These are phyloP conservation scores for Rhodotorula toruloides DNA, from an alignment of 768 basidiomycete species.

Conservation along the genomic window DNA sequence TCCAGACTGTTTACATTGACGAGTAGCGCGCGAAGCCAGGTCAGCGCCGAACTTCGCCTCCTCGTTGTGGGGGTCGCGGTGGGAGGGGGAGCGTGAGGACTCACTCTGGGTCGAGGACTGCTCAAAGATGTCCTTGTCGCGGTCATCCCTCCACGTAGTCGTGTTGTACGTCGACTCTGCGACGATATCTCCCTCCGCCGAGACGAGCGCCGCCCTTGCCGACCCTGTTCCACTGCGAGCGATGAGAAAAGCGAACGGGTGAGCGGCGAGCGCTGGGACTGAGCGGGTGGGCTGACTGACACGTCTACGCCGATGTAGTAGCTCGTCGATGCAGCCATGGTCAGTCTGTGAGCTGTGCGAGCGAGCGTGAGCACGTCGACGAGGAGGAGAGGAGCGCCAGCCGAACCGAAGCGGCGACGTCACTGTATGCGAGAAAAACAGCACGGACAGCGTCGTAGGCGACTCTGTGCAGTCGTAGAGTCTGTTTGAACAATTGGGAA, in stretches of 20 bases:
- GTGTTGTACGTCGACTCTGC: slow-evolving; percentile 77
- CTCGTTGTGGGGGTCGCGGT: background rate
- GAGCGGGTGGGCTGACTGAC: slow-evolving; percentile 40
- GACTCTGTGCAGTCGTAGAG: too few species aligned
- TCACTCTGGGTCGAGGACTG: slow-evolving; percentile 89
- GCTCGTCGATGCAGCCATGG: background rate
- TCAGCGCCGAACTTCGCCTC: background rate
- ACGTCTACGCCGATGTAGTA: slow-evolving; percentile 54
- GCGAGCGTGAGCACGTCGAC: background rate
- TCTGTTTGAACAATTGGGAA: too few species aligned
- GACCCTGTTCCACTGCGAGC: slow-evolving; percentile 79
- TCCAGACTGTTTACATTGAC: slow-evolving; percentile 37
- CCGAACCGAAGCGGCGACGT: background rate
- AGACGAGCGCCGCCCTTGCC: slow-evolving; percentile 76
- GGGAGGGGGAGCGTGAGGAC: slow-evolving; percentile 59
- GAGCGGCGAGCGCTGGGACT: too few species aligned
- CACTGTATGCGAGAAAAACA: too few species aligned
- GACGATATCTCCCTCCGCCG: slow-evolving; percentile 50
- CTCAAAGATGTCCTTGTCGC: slow-evolving; percentile 90
- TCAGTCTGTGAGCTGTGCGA: background rate
- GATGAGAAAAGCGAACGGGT: too few species aligned
- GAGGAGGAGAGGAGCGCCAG: background rate
- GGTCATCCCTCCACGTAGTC: slow-evolving; percentile 74
- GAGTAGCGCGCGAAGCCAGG: background rate
- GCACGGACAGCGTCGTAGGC: too few species aligned